A percentile compares a stretch with the other conserved stretches of the same genome.
These are phyloP conservation scores for Marasmius fiardii DNA, from an alignment of 1,284 basidiomycete species.

Conservation along the genomic window DNA sequence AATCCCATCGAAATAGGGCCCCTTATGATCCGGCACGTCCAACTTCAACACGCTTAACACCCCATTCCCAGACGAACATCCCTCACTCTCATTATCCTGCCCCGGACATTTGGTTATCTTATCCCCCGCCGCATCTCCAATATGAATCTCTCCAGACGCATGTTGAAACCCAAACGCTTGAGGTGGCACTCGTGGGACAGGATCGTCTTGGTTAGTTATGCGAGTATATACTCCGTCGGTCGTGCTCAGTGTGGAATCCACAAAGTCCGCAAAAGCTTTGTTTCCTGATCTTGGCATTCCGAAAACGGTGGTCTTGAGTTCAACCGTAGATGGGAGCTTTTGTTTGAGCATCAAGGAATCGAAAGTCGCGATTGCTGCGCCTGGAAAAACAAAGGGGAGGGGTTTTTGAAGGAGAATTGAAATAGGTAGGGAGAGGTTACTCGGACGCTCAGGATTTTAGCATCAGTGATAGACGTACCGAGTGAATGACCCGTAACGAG, in stretches of 20 bases:
- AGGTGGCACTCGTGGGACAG: constrained; percentile 33
- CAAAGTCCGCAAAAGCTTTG: constrained; percentile 40
- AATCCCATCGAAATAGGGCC: constrained; percentile 20
- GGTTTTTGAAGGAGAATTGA: background rate
- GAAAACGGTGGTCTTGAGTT: constrained; percentile 36
- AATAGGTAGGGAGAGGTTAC: background rate
- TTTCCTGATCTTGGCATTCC: constrained; percentile 43
- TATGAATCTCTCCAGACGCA: constrained; percentile 33
- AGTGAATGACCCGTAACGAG: constrained; percentile 39
- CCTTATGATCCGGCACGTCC: background rate
- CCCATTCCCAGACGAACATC: constrained; percentile 18
- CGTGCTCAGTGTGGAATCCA: constrained; percentile 30
- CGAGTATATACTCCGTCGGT: constrained; percentile 23
- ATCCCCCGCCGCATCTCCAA: constrained; percentile 23
- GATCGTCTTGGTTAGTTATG: constrained; percentile 37
- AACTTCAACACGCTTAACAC: constrained; percentile 7
- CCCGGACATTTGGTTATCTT: constrained; percentile 20
- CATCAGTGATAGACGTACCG: constrained; percentile 18
- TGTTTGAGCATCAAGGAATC: constrained; percentile 40
- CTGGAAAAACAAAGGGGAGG: no score
- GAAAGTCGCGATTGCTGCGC: constrained; percentile 42
- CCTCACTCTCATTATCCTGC: constrained; percentile 18
- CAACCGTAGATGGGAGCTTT: constrained; percentile 31
- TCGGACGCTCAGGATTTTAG: background rate
- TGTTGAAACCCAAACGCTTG: constrained; percentile 30